phyloP scores from a whole-genome alignment of 2,329 filamentous ascomycete genomes.

The Beauveria bassiana region DNA sequence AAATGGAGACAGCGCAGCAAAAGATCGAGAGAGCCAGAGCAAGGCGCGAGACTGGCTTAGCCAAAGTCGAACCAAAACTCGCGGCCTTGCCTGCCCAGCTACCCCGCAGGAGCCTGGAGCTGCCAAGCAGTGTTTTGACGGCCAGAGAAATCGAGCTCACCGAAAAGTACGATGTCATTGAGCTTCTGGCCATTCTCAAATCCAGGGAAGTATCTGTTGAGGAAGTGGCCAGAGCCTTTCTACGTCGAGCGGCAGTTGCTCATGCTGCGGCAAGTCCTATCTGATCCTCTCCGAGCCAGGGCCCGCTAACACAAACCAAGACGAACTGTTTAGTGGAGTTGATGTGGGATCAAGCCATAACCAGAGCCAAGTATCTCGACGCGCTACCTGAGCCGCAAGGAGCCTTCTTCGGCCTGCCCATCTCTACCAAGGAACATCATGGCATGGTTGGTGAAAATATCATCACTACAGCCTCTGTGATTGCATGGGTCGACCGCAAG shows the following conservation, averaged over 20 bases:
- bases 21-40: conserved; percentile 10
- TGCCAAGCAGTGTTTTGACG: conserved; percentile 19
- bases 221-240: conserved; percentile 10
- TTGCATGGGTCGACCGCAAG: conserved; percentile 24
- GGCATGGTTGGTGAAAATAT: conserved; percentile 26
- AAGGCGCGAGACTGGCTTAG: conserved; percentile 12
- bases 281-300: background rate
- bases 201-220: conserved; percentile 6
- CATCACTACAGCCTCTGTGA: conserved; percentile 21
- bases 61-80: conserved; percentile 14
- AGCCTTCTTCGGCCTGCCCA: conserved; percentile 26
- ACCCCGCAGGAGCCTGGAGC: conserved; percentile 17
- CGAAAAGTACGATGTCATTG: conserved; percentile 18
- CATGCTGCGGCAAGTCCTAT: conserved; percentile 8
- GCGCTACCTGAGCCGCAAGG: conserved; percentile 25
- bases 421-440: conserved; percentile 29
- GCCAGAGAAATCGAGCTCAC: conserved; percentile 22
- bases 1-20: conserved; percentile 8
- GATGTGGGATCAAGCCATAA: conserved; percentile 28
- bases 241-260: conserved; percentile 10
- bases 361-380: conserved; percentile 25
- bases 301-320: conserved; percentile 13
- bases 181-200: conserved; percentile 15
- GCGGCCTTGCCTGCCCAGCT: conserved; percentile 11
- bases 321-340: conserved; percentile 28